These are phyloP conservation scores for Naganishia albida DNA, from an alignment of 1,284 basidiomycete genomes.

Conservation along the genomic window DNA sequence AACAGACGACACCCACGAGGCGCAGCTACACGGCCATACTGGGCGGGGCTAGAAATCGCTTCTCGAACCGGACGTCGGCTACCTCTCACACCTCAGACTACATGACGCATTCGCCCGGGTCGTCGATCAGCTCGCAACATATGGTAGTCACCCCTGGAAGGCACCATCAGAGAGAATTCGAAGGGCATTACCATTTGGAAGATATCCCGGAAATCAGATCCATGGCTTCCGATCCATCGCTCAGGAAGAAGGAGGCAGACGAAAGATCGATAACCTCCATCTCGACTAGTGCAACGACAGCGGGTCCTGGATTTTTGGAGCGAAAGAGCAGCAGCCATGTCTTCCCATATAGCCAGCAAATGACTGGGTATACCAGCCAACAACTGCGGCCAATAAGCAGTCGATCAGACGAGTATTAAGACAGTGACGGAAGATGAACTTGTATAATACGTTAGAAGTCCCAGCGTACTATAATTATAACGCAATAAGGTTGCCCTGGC, in stretches of 20 bases:
- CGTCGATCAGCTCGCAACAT: slow-evolving; percentile 12
- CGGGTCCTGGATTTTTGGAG: slow-evolving; percentile 25
- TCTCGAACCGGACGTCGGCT: slow-evolving; percentile 23
- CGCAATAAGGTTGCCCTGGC: too few relatives aligned
- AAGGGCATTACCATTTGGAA: slow-evolving; percentile 9
- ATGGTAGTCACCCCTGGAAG: slow-evolving; percentile 14
- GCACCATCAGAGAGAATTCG: slow-evolving; percentile 9
- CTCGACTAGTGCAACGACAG: slow-evolving; percentile 14
- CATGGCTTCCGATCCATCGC: slow-evolving; percentile 24
- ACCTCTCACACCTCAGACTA: slow-evolving; percentile 27
- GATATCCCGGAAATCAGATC: slow-evolving; percentile 26
- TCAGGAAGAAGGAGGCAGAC: slow-evolving; percentile 16
- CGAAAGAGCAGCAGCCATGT: slow-evolving; percentile 27
- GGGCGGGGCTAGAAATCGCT: slow-evolving; percentile 13
- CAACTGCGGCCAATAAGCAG: slow-evolving; percentile 18
- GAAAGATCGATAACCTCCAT: slow-evolving; percentile 15
- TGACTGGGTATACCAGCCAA: slow-evolving; percentile 22
- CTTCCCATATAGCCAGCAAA: slow-evolving; percentile 31
- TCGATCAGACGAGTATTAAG: neutral
- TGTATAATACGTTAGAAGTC: neutral
- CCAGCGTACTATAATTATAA: too few relatives aligned
- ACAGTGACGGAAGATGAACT: neutral
- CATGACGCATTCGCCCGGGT: slow-evolving; percentile 18
- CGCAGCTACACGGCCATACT: slow-evolving; percentile 24
- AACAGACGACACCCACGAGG: slow-evolving; percentile 21